Conservation (phyloP, 2,329 filamentous ascomycete species). For the Coleophoma cylindrospora region DNA sequence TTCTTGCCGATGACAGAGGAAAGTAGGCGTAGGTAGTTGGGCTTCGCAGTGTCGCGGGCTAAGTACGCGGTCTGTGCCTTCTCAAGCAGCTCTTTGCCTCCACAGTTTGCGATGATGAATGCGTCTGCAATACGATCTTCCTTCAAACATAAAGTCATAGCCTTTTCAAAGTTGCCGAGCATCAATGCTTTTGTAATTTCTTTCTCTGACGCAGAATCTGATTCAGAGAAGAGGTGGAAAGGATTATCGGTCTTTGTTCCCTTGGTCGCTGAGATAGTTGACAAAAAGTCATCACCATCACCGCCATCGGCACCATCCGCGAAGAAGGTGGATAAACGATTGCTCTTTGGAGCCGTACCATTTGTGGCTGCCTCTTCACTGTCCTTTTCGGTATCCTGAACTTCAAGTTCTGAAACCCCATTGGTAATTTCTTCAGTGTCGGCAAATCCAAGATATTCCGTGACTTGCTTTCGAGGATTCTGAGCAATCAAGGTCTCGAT, state of each 20-base stretch:
- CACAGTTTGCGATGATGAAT: conserved; percentile 96
- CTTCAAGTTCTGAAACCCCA: conserved; percentile 38
- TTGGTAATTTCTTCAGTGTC: conserved; percentile 48
- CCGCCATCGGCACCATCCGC: conserved; percentile 50
- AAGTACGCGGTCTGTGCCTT: conserved; percentile 93
- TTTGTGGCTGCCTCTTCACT: conserved; percentile 43
- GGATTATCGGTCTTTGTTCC: conserved; percentile 90
- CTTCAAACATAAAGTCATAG: conserved; percentile 81
- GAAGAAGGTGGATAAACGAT: conserved; percentile 73
- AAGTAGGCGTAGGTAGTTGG: conserved; percentile 87
- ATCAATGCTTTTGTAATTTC: conserved; percentile 83
- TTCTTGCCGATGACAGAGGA: conserved; percentile 94
- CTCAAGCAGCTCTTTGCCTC: conserved; percentile 86
- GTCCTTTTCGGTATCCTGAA: conserved; percentile 36
- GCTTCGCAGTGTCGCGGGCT: conserved; percentile 72
- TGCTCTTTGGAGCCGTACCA: conserved; percentile 47
- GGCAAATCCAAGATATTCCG: conserved; percentile 85
- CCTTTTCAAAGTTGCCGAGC: conserved; percentile 85
- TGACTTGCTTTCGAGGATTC: conserved; percentile 79
- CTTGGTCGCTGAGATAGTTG: conserved; percentile 80
- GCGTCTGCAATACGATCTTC: conserved; percentile 92
- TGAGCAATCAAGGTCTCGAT: conserved; percentile 83
- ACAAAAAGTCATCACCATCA: conserved; percentile 81
- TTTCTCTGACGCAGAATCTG: conserved; percentile 80
- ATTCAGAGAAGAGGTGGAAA: conserved; percentile 81